A percentile compares a stretch with the other conserved stretches of the same genome.
Evolutionary conservation across 306 rosid species (phyloP).

Genomic region (Betula pendula): DNA sequence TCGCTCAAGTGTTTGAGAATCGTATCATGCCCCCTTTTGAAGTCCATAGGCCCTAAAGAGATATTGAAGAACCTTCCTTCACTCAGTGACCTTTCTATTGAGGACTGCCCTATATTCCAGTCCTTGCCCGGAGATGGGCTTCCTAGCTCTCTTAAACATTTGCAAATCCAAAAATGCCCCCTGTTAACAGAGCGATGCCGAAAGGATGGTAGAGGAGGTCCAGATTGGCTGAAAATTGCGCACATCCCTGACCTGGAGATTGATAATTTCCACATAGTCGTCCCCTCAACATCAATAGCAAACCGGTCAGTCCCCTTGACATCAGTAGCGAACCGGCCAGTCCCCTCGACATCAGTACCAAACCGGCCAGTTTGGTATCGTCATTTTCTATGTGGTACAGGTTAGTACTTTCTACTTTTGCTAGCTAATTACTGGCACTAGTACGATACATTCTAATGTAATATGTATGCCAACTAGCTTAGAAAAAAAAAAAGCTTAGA

Average conservation of each 20-base stretch:
- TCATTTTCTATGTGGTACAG: neutral
- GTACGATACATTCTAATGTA: neutral
- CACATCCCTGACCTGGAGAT: neutral
- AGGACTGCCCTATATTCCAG: neutral
- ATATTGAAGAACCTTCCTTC: too few species aligned
- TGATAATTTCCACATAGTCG: too few species aligned
- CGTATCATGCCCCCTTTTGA: neutral
- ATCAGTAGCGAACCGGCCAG: too few species aligned
- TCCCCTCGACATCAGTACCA: too few species aligned
- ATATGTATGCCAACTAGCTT: too few species aligned
- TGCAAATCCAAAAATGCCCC: neutral
- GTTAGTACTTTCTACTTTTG: neutral
- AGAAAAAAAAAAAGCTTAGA: too few species aligned
- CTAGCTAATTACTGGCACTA: too few species aligned
- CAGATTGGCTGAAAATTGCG: neutral
- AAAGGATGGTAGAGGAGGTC: neutral
- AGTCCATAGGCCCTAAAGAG: too few species aligned
- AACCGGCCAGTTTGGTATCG: neutral
- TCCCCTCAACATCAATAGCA: too few species aligned
- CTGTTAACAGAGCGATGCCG: neutral
- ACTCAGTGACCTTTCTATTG: neutral
- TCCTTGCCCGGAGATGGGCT: neutral
- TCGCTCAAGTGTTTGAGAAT: neutral
- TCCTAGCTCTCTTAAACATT: neutral
- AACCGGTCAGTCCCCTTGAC: too few species aligned